phyloP scores from a whole-genome alignment of 257 asterid species.

The Rubia yunnanensis region DNA sequence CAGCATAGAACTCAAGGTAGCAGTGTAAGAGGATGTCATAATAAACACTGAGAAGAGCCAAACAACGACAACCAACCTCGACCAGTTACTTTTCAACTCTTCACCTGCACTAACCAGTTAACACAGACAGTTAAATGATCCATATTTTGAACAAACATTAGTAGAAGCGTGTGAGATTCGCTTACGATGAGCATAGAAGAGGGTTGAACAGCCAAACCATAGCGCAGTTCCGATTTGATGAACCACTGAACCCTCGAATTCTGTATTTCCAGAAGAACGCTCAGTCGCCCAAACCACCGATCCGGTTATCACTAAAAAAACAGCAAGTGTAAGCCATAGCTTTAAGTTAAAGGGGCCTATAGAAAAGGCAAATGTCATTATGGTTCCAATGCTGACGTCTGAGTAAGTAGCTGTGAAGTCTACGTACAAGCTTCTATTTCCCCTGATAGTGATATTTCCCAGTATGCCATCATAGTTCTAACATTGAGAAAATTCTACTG shows the following conservation, averaged over 20 bases:
- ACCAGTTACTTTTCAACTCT: constrained; percentile 27
- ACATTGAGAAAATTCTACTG: not conserved
- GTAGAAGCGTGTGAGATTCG: not conserved
- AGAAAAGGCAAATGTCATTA: constrained; percentile 37
- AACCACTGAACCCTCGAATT: constrained; percentile 30
- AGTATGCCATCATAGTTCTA: constrained; percentile 35
- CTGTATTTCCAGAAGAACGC: constrained; percentile 28
- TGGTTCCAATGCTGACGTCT: constrained; percentile 27
- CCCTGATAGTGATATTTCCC: constrained; percentile 32
- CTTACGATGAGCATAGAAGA: constrained; percentile 32
- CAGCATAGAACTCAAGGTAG: constrained; percentile 38
- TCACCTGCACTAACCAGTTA: constrained; percentile 24
- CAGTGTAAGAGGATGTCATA: constrained; percentile 37
- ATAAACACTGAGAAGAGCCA: constrained; percentile 45
- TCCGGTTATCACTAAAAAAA: constrained; percentile 23
- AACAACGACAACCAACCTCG: constrained; percentile 29
- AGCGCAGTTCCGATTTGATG: constrained; percentile 30
- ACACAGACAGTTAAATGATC: not conserved
- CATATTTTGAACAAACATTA: not conserved
- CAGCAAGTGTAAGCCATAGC: constrained; percentile 29
- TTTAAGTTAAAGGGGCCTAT: constrained; percentile 26
- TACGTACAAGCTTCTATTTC: constrained; percentile 29
- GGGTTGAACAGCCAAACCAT: constrained; percentile 29
- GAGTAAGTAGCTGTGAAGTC: constrained; percentile 43
- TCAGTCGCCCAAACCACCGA: constrained; percentile 37